Base-by-base conservation (phyloP, 352 stramenopile genomes). In the Phytophthora podocarpi region DNA sequence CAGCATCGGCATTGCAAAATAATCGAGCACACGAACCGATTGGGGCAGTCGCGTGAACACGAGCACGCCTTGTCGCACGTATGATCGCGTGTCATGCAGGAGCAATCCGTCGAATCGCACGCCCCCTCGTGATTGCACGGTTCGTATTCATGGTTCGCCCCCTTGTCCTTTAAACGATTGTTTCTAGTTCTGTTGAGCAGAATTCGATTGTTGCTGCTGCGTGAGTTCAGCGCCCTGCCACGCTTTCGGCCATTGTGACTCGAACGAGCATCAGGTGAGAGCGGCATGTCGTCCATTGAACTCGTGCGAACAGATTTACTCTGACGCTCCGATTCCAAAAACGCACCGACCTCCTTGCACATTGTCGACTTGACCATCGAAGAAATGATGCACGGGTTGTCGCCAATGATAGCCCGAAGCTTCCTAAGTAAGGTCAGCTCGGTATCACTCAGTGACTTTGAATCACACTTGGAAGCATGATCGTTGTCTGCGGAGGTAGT, bases 1-100 rank as follows among this genome's bases (percentile, higher is more conserved):
- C 34, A 49, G 13, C 26, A 56, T 30, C 16, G 24, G n/a, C 27
- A 9, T 1, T 35, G 6, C 39, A 34, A 32, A 35, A 23, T 1
- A 36, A 12, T 20, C 16, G 12, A 23, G 13, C 30, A n/a, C 27
- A 57, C 72, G 15, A 58, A 87, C 76, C 85, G 71, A 45, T 92
- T 94, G 11, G 76, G 69, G 36, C 85, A 94, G 51, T 92, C 74
- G 5, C 74, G 78, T 4, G 85, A 89, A 53, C 85, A 94, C n/a
- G 82, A 91, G 58, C 85, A 94, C 40, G 85, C 82, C 60, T 90
- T 92, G 42, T 92, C 81, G 32, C 85, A 94, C 43, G 76, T 91
- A 60, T 94, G 85, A 40, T 91, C 76, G 36, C 83, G 80, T 39
- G 73, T 76, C 64, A 91, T 89, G 48, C 85, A 94, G n/a, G 81